Percentiles rank a stretch among this genome's conserved stretches.
phyloP scores from a whole-genome alignment of 805 yeast species.

The Diddensiella transvaalensis region DNA sequence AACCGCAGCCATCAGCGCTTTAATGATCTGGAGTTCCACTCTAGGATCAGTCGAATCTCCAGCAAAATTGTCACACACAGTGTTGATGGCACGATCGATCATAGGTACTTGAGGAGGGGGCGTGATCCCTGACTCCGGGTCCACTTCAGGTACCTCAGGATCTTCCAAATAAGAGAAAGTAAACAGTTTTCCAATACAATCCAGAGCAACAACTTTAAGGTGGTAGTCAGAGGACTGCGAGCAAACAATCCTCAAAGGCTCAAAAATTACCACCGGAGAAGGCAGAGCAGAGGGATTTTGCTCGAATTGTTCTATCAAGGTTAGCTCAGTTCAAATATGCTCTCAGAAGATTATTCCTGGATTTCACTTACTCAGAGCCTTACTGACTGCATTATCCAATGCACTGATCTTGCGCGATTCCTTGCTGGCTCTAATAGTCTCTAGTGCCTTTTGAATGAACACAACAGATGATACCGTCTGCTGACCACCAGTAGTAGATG shows the following conservation, averaged over 20 bases:
- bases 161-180: constrained; percentile 73
- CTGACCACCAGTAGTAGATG: constrained; percentile 26
- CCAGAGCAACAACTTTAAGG: constrained; percentile 71
- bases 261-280: constrained; percentile 59
- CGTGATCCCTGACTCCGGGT: constrained; percentile 42
- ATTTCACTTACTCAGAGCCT: constrained; percentile 31
- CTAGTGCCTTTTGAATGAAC: constrained; percentile 57
- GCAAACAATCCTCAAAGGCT: constrained; percentile 72
- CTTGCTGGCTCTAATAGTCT: constrained; percentile 52
- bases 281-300: constrained; percentile 34
- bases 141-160: constrained; percentile 29
- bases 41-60: constrained; percentile 90
- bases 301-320: constrained; percentile 26
- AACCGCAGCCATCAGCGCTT: constrained; percentile 86
- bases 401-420: constrained; percentile 52
- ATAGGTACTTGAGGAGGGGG: constrained; percentile 54
- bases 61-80: constrained; percentile 78
- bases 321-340: background rate
- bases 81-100: constrained; percentile 79
- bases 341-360: background rate
- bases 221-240: constrained; percentile 58
- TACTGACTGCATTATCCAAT: constrained; percentile 33
- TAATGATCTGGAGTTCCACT: constrained; percentile 86
- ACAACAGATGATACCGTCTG: constrained; percentile 35
- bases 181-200: constrained; percentile 80